Evolutionary conservation across 352 stramenopile genomes (phyloP).

Genomic region (Phytophthora multivora): DNA sequence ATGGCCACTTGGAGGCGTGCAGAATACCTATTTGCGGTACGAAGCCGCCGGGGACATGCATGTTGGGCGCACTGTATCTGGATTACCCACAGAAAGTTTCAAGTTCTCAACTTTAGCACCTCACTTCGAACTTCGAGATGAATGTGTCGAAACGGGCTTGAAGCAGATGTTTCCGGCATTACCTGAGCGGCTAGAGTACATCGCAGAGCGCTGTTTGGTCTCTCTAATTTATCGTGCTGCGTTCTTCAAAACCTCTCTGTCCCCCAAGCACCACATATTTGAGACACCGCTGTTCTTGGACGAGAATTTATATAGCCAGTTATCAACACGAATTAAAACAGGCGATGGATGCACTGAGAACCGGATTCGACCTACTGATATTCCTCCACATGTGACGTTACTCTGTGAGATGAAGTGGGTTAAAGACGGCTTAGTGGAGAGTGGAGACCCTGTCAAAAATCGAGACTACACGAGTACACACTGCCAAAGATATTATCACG

Average conservation of each 20-base stretch:
- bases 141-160: neutral
- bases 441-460: neutral
- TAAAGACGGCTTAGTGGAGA: neutral
- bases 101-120: too few species aligned
- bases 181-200: neutral
- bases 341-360: neutral
- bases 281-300: neutral
- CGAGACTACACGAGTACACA: neutral
- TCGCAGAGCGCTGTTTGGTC: neutral
- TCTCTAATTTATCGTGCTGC: neutral
- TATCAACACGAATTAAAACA: too few species aligned
- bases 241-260: too few species aligned
- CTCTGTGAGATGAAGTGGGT: conserved; percentile 1
- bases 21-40: too few species aligned
- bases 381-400: too few species aligned
- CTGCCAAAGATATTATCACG: conserved; percentile 4
- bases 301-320: too few species aligned
- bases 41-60: too few species aligned
- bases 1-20: too few species aligned
- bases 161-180: neutral
- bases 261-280: too few species aligned
- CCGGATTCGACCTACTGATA: neutral
- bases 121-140: neutral
- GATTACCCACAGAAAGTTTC: too few species aligned
- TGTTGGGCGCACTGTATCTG: too few species aligned